These are phyloP conservation scores for Micractinium sp. DNA, from an alignment of 139 green algal genomes.

Conservation along the genomic window DNA sequence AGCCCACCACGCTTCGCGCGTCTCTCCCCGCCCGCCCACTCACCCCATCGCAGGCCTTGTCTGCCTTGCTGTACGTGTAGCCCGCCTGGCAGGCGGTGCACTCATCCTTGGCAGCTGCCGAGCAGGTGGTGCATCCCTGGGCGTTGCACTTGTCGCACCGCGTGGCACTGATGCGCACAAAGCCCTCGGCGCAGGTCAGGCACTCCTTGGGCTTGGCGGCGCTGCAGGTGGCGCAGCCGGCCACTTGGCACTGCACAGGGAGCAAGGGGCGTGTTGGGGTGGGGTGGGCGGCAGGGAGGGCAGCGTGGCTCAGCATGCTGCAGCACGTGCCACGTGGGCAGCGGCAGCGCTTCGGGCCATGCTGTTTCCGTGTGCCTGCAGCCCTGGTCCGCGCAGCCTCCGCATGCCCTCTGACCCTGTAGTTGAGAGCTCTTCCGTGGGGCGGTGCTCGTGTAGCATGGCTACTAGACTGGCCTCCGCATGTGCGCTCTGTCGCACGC, in stretches of 20 bases:
- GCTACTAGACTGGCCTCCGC: too few relatives aligned
- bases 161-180: neutral
- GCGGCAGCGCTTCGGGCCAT: too few relatives aligned
- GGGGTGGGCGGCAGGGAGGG: neutral
- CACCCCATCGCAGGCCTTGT: neutral
- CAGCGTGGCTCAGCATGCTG: neutral
- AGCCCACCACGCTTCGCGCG: too few relatives aligned
- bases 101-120: neutral
- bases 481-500: too few relatives aligned
- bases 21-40: neutral
- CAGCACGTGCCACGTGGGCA: neutral
- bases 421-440: too few relatives aligned
- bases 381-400: too few relatives aligned
- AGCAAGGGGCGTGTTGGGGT: neutral
- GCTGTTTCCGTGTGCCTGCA: too few relatives aligned
- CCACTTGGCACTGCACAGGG: neutral
- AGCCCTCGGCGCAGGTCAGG: neutral
- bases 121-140: neutral
- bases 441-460: too few relatives aligned
- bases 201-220: neutral
- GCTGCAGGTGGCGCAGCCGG: neutral
- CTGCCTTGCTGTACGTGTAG: neutral
- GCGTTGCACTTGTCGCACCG: neutral
- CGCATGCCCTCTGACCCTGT: too few relatives aligned
- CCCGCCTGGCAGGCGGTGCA: neutral